Base-by-base conservation (phyloP, 2,329 filamentous ascomycete genomes). In the Truncatella angustata region DNA sequence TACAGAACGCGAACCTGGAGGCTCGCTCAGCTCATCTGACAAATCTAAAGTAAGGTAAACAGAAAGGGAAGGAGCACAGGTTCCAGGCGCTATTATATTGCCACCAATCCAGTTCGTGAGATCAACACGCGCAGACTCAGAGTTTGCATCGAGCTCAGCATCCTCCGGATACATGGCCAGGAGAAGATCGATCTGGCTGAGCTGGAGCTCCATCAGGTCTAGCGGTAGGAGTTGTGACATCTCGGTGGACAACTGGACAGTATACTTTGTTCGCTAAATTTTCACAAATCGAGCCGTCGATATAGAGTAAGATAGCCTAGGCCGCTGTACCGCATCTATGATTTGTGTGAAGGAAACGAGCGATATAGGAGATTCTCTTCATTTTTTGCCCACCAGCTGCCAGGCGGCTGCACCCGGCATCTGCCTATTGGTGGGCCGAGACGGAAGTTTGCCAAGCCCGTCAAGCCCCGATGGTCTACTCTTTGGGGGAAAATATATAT, bases 111-210 rank as follows among this genome's bases (percentile, higher is more conserved):
- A 35, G 18, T 21, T 39, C 5, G 5, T 12, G 12, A 40, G 20
- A 10, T 12, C 35, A 16, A 21, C 34, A n/a, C 20, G 24, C 16
- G 21, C 21, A 36, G 11, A 10, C 1, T 34, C 28, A 4, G 50
- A 64, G 6, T 49, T n/a, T 4, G 61, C 52, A 20, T 65, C 64
- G 4, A 72, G 57, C 4, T 65, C 67, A n/a, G 68, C 63, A 11
- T 73, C 68, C 0, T 63, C 58, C 1, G 72, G 70, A 54, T 78
- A 81, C 78, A 81, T 81, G 9, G 77, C 76, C 57, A 69, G 63
- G 3, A 81, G 62, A n/a, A 81, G 73, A 47, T 81, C 77, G 30
- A 80, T 68, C 50, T 74, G 75, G 1, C 71, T 73, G 10, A 80
- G 61, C 61, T 79, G 77, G 11, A 73, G 65, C 53, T 76, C 73